Evolutionary conservation across 371 early-diverging fungal species (phyloP), one percentile per base, ranked within the genome.

Genomic region (Mortierella sp.): DNA sequence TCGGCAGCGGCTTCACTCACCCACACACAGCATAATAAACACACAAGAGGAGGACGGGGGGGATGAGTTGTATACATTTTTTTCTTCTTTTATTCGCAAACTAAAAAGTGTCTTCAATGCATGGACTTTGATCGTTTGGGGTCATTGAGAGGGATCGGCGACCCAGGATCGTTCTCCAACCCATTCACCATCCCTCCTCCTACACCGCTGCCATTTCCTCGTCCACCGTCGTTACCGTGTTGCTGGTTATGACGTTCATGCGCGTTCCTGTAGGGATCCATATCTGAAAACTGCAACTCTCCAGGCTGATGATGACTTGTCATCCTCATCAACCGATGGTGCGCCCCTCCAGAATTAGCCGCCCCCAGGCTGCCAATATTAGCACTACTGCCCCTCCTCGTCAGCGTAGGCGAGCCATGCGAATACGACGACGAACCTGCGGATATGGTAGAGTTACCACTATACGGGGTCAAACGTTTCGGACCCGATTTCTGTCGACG

Each of bases 401-500:
- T 74, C 24, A 79, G 71, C 0, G 76, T 26, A 1, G 81, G 74
- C 7, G 78, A 55, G 10, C 31, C 58, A 44, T 74, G 74, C 38
- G 42, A 38, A 38, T 38, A 38, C 42, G 42, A 38, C 42, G 80
- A 77, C 8, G 31, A 28, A 6, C 19, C 34, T 16, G 28, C 14
- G 6, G 34, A 63, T 6, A 19, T 16, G 11, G 60, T 63, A 28
- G 63, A 31, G 8, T 11, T 58, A 1, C 31, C 28, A 31, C 31
- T 31, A 14, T 84, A 55, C 0, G 84, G 81, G 0, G 81, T 48
- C 5, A 79, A 47, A 55, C 78, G 63, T 34, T 81, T 80, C 31
- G 84, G 84, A 26, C 84, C 84, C 0, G 84, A 84, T 28, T 81
- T 80, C 50, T 84, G 84, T 57, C 84, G 65, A 38, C 84, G 79